Conservation (phyloP, 129 eudicot species). For the Lactuca sativa region DNA sequence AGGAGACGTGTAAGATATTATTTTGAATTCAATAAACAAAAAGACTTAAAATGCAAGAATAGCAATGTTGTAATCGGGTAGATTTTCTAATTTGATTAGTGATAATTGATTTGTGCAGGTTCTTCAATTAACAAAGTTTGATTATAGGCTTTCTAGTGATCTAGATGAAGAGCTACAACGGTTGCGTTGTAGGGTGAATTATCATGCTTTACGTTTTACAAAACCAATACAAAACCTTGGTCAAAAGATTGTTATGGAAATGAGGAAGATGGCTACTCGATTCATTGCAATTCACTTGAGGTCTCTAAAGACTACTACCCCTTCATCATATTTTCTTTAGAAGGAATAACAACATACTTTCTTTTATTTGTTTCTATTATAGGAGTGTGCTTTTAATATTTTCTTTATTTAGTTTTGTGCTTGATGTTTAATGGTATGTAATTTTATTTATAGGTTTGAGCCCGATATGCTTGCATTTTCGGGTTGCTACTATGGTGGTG, state of each 20-base stretch:
- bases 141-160: slow-evolving; percentile 92
- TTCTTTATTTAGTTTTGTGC: background rate
- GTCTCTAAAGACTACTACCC: slow-evolving; percentile 28
- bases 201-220: slow-evolving; percentile 88
- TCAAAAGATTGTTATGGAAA: slow-evolving; percentile 59
- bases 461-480: slow-evolving; percentile 99
- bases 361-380: background rate
- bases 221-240: slow-evolving; percentile 76
- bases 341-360: background rate
- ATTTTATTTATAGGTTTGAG: slow-evolving; percentile 60
- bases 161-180: slow-evolving; percentile 83
- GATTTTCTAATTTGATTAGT: background rate
- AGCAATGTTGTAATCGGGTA: no score
- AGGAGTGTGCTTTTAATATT: no score
- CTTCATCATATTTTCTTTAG: background rate
- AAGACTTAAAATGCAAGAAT: no score
- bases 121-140: slow-evolving; percentile 91
- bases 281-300: slow-evolving; percentile 95
- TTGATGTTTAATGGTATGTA: background rate
- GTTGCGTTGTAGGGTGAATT: slow-evolving; percentile 90
- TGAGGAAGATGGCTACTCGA: slow-evolving; percentile 84
- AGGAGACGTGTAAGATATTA: slow-evolving; percentile 81
- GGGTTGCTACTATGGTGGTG: slow-evolving; percentile 98
- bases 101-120: slow-evolving; percentile 53
- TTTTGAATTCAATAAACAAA: background rate